phyloP scores from a whole-genome alignment of 2,329 filamentous ascomycete species.

The Penicillium nordicum region DNA sequence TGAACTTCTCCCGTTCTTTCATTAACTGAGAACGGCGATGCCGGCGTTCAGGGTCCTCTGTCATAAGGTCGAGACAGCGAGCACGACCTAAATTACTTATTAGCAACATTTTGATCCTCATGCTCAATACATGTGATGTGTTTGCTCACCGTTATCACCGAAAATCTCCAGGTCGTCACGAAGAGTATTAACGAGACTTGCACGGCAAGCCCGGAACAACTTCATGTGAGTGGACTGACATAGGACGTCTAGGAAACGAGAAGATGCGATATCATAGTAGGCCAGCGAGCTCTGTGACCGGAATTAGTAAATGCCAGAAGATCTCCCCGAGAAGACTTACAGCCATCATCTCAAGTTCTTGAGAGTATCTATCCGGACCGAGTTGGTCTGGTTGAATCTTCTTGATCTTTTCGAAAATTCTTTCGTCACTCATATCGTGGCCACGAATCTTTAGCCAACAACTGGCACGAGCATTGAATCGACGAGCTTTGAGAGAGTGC shows the following conservation, averaged over 20 bases:
- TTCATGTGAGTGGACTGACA: slow-evolving; percentile 38
- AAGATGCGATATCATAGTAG: slow-evolving; percentile 41
- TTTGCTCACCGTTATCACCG: slow-evolving; percentile 31
- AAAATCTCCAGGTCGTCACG: slow-evolving; percentile 30
- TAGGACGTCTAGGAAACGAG: slow-evolving; percentile 39
- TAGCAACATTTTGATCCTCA: background rate
- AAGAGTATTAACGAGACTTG: slow-evolving; percentile 31
- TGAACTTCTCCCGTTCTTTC: slow-evolving; percentile 35
- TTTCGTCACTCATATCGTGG: slow-evolving; percentile 13
- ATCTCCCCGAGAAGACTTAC: slow-evolving; percentile 25
- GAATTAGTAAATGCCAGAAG: slow-evolving; percentile 5
- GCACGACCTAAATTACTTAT: slow-evolving; percentile 28
- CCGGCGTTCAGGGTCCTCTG: slow-evolving; percentile 37
- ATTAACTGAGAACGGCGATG: slow-evolving; percentile 28
- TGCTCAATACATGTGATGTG: background rate
- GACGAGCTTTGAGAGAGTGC: slow-evolving; percentile 13
- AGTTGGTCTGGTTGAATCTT: slow-evolving; percentile 29
- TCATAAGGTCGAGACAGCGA: slow-evolving; percentile 37
- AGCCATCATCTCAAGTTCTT: slow-evolving; percentile 43
- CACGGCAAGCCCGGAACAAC: slow-evolving; percentile 35
- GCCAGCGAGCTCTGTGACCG: slow-evolving; percentile 31
- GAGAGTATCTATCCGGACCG: slow-evolving; percentile 32
- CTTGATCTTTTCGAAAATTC: slow-evolving; percentile 17
- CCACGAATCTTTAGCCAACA: slow-evolving; percentile 14
- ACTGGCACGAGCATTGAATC: slow-evolving; percentile 18